These are phyloP conservation scores for Picochlorum sp. DNA, from an alignment of 139 green algal species.

Conservation along the genomic window DNA sequence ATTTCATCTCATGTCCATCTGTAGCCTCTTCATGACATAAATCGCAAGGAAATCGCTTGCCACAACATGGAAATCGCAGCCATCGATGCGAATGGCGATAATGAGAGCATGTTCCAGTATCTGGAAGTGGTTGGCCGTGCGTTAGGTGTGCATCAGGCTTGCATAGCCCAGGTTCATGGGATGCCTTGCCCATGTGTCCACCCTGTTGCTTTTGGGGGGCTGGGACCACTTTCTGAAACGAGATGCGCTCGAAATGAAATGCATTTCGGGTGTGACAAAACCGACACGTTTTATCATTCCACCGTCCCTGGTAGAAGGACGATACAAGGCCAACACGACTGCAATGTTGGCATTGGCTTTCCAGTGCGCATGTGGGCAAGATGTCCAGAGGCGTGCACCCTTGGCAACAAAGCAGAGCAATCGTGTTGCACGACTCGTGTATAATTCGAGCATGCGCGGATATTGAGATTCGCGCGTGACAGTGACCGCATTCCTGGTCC, in stretches of 20 bases:
- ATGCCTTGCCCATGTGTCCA: neutral
- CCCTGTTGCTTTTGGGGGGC: neutral
- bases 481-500: slow-evolving; percentile 18
- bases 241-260: slow-evolving; percentile 17
- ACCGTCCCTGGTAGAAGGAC: slow-evolving; percentile 13
- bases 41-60: slow-evolving; percentile 39
- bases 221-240: neutral
- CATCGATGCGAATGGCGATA: slow-evolving; percentile 65
- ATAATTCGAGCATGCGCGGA: slow-evolving; percentile 19
- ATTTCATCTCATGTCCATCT: slow-evolving; percentile 39
- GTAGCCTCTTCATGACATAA: slow-evolving; percentile 39
- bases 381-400: slow-evolving; percentile 32
- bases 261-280: slow-evolving; percentile 12
- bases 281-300: slow-evolving; percentile 21
- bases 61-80: slow-evolving; percentile 72
- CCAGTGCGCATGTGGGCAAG: slow-evolving; percentile 28
- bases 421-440: slow-evolving; percentile 30
- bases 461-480: slow-evolving; percentile 18
- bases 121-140: slow-evolving; percentile 42
- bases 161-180: neutral
- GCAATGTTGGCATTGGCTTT: slow-evolving; percentile 35
- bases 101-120: slow-evolving; percentile 56
- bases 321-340: slow-evolving; percentile 7
- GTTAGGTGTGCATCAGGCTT: neutral
- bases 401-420: slow-evolving; percentile 17